Evolutionary conservation across 805 yeast genomes (phyloP), one percentile per base, ranked within the genome.

Genomic region (Wickerhamiella bombiphila): DNA sequence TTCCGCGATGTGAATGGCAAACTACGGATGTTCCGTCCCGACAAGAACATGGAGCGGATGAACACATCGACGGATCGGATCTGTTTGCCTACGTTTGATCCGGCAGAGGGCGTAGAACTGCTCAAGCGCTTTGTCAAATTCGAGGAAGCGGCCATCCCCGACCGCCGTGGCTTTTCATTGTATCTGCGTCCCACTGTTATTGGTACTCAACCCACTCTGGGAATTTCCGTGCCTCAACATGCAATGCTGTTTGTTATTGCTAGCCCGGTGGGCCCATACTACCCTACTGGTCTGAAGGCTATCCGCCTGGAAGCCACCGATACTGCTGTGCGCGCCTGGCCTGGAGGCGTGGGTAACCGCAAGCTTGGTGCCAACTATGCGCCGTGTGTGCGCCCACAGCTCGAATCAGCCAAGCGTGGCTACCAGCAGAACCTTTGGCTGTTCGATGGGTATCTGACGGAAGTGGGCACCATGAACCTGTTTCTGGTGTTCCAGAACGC

Each of bases 281-380:
- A 80, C 64, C 70, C 79, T 53, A 80, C 94, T 15, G 96, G 97
- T 15, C 88, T 88, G 74, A 85, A 86, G 64, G 95, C 97, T 30
- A 94, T 91, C 38, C 69, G 73, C 44, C 70, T 91, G 47, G 95
- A 88, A 64, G 96, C 97, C 48, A 86, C 95, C 25, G 94, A 83
- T 57, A 76, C 81, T 51, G 94, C 94, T 36, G 86, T 86, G 24
- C 80, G 98, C 66, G 97, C 98, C 22, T 88, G 97, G 97, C 97
- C 97, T 56, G 94, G 94, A 54, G 98, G 97, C 60, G 85, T 76
- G 51, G 98, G 98, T 63, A 80, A 88, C 72, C 78, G 74, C 61
- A 88, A 88, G 64, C 73, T 88, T 53, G 98, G 98, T 61, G 96
- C 94, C 44, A 88, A 88, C 68, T 88, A 88, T 57, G 98, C 96